phyloP scores from a whole-genome alignment of 257 asterid genomes.

The Agastache rugosa region DNA sequence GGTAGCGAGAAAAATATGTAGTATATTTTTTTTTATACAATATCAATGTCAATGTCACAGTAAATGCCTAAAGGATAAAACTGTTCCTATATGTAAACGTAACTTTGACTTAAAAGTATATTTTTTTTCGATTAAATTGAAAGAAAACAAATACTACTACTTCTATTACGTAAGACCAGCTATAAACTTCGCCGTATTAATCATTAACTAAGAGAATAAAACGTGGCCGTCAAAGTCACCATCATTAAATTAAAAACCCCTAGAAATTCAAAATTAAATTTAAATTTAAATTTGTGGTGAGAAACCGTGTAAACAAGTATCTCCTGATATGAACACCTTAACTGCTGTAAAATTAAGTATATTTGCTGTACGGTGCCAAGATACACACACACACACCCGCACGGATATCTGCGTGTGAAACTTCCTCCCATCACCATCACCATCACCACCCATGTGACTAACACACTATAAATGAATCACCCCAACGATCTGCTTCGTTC shows the following conservation, averaged over 20 bases:
- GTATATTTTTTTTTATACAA: no score
- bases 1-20: no score
- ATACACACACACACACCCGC: not conserved
- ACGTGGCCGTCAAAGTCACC: not conserved
- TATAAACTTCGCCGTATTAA: no score
- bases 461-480: constrained; percentile 19
- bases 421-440: constrained; percentile 23
- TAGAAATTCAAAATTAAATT: not conserved
- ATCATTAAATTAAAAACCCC: no score
- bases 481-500: not conserved
- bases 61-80: no score
- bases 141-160: no score
- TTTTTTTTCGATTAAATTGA: no score
- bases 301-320: constrained; percentile 34
- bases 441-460: not conserved
- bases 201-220: not conserved
- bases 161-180: no score
- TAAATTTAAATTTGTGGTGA: not conserved
- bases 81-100: no score
- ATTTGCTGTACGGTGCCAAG: not conserved
- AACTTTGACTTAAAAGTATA: no score
- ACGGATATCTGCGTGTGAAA: constrained; percentile 32
- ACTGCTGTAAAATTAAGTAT: constrained; percentile 18
- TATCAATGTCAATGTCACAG: no score
- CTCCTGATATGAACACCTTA: not conserved